Base-by-base conservation (phyloP, 306 rosid genomes). In the Quercus bicolor region DNA sequence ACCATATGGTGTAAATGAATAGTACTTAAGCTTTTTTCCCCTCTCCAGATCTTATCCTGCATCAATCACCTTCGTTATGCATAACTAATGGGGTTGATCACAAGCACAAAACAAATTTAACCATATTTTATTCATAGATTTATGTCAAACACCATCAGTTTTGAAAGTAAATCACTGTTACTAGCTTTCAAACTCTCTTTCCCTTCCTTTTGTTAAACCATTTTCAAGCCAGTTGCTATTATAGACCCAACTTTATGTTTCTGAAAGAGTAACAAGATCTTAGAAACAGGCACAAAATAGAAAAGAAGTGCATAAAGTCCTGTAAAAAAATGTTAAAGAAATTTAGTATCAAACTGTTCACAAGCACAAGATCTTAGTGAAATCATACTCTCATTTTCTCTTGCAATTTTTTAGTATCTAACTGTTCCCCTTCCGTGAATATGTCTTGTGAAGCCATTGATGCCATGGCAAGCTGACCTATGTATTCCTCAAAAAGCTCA, bases 401-500 rank as follows among this genome's bases (percentile, higher is more conserved):
- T 80, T 95, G 98, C 86, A 95, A 80, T 87, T 87, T 90, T 86
- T 92, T 95, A 26, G 93, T 53, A 83, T 94, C 98, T 54, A 91
- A 78, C 68, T 95, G 94, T 72, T 95, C 98, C 71, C 97, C 98
- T 85, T 92, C 98, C 33, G 86, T 75, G 78, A 92, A 91, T 48
- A 94, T 89, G 83, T 95, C 98, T 78, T 92, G 78, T 55, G 98
- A 92, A 66, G 98, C 98, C 98, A 95, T 92, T 70, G 98, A 95
- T 29, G 98, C 98, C 98, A 95, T 92, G 69, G 98, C 98, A 77
- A 95, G 84, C 88, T 92, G 92, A 72, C 98, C 98, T 52, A 95
- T 95, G 79, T 95, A 92, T 76, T 95, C 98, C 86, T 95, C 98
- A 87, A 95, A 95, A 82, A 95, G 97, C 85, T 95, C 98, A 85